These are phyloP conservation scores for Lentinula edodes DNA, from an alignment of 768 basidiomycete species.

Conservation along the genomic window DNA sequence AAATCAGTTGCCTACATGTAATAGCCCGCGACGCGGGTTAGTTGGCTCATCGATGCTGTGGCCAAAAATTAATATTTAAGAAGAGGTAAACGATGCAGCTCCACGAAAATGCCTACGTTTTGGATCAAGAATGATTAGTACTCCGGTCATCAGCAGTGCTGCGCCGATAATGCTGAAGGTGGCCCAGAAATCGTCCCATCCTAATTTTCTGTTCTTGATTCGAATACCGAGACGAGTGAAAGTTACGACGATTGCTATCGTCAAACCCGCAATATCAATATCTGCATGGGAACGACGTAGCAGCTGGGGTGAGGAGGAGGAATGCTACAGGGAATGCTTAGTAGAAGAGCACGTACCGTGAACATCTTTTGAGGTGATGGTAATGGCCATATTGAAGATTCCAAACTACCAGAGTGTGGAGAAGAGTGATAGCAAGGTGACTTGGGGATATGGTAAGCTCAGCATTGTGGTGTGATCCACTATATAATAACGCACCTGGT, in stretches of 20 bases:
- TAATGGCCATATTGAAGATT: neutral
- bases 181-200: slow-evolving; percentile 5
- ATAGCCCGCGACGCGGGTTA: neutral
- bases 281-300: neutral
- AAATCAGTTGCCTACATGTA: neutral
- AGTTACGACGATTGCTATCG: neutral
- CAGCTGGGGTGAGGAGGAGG: neutral
- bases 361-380: slow-evolving; percentile 1
- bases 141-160: neutral
- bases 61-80: neutral
- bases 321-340: neutral
- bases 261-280: neutral
- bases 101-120: neutral
- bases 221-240: neutral
- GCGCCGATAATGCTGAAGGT: neutral
- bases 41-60: neutral
- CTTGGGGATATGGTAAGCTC: neutral
- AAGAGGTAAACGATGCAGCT: too few relatives aligned
- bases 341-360: neutral
- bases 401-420: neutral
- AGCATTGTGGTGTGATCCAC: neutral
- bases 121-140: neutral
- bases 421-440: neutral
- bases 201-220: neutral
- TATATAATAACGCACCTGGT: too few relatives aligned